Evolutionary conservation across 352 stramenopile species (phyloP).

Genomic region (Phytopythium chamaehyphon): DNA sequence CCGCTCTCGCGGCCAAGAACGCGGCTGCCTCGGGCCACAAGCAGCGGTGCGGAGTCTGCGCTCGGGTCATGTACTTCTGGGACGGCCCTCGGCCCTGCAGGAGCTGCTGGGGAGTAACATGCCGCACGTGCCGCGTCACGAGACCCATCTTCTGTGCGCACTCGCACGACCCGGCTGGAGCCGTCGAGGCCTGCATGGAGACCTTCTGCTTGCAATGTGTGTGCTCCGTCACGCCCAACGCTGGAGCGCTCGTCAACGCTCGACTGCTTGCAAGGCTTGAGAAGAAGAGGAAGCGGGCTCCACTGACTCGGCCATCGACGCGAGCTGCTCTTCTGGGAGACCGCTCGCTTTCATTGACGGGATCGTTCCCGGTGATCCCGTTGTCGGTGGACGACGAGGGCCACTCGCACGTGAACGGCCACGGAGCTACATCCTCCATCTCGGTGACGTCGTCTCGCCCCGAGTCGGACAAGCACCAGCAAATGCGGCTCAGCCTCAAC

Average conservation of each 20-base stretch:
- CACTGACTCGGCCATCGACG: conserved; percentile 19
- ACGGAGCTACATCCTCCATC: conserved; percentile 37
- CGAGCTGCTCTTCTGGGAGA: conserved; percentile 8
- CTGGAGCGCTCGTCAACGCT: conserved; percentile 58
- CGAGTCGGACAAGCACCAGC: conserved; percentile 69
- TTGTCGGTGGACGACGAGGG: conserved; percentile 11
- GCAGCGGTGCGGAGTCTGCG: conserved; percentile 55
- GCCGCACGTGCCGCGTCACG: conserved; percentile 55
- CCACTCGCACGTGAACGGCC: conserved; percentile 7
- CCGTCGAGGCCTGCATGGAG: conserved; percentile 49
- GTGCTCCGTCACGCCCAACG: conserved; percentile 53
- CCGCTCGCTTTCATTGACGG: conserved; percentile 2
- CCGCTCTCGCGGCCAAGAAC: conserved; percentile 3
- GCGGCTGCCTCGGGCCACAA: conserved; percentile 9
- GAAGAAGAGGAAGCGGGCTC: conserved; percentile 58
- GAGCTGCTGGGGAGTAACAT: conserved; percentile 63
- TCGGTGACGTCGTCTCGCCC: conserved; percentile 52
- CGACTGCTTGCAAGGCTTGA: conserved; percentile 58
- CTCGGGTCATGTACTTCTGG: conserved; percentile 61
- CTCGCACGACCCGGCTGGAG: conserved; percentile 31
- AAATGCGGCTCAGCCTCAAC: conserved; percentile 53
- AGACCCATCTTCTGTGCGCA: conserved; percentile 78
- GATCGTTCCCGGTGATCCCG: conserved; percentile 17
- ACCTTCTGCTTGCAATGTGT: conserved; percentile 75
- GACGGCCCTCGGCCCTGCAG: conserved; percentile 49